Evolutionary conservation across 2,329 filamentous ascomycete species (phyloP).

Genomic region (Torrubiellomyces zombiae): DNA sequence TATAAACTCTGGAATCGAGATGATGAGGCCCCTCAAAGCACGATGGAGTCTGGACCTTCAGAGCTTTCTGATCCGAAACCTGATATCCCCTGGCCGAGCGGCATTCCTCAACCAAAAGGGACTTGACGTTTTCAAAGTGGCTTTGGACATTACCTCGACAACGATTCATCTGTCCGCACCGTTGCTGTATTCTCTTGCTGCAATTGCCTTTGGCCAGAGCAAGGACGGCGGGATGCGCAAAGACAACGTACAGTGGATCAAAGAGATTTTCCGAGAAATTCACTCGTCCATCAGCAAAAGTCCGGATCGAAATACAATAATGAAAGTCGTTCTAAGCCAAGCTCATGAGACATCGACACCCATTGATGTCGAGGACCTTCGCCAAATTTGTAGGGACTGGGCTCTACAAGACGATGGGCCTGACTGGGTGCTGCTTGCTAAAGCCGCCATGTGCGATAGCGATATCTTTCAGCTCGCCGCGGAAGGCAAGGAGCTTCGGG

Average conservation of each 20-base stretch:
- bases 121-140: slow-evolving; percentile 22
- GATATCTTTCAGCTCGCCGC: slow-evolving; percentile 27
- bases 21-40: slow-evolving; percentile 7
- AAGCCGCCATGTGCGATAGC: slow-evolving; percentile 26
- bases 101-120: slow-evolving; percentile 26
- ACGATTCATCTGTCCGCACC: slow-evolving; percentile 21
- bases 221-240: slow-evolving; percentile 15
- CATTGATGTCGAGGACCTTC: slow-evolving; percentile 23
- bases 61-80: slow-evolving; percentile 30
- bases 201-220: slow-evolving; percentile 10
- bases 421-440: slow-evolving; percentile 26
- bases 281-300: slow-evolving; percentile 11
- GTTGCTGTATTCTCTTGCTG: slow-evolving; percentile 27
- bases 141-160: slow-evolving; percentile 21
- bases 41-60: slow-evolving; percentile 30
- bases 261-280: slow-evolving; percentile 16
- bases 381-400: slow-evolving; percentile 24
- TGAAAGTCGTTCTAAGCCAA: slow-evolving; percentile 15
- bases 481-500: slow-evolving; percentile 22
- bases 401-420: slow-evolving; percentile 17
- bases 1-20: slow-evolving; percentile 7
- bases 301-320: slow-evolving; percentile 11
- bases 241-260: slow-evolving; percentile 21
- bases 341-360: slow-evolving; percentile 13
- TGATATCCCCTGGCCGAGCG: slow-evolving; percentile 34